Conservation (phyloP, 2,329 filamentous ascomycete species). For the Alternaria hordeiaustralica region DNA sequence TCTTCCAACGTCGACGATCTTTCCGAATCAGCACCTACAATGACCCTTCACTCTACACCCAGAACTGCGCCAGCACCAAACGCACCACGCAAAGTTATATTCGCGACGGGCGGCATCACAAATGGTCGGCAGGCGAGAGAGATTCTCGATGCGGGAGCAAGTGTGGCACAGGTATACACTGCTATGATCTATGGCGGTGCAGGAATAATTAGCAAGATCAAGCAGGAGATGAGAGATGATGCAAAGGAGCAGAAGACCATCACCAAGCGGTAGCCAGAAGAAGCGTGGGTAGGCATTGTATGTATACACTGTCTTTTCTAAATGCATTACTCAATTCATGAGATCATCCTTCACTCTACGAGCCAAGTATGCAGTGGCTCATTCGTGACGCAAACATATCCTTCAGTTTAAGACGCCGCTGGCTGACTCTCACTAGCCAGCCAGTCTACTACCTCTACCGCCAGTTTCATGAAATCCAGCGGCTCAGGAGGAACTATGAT, state of each 20-base stretch:
- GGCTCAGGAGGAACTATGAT: neutral
- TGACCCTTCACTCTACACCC: conserved; percentile 26
- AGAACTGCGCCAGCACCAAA: conserved; percentile 32
- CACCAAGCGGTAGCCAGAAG: conserved; percentile 18
- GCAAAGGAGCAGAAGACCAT: conserved; percentile 30
- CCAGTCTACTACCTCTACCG: neutral
- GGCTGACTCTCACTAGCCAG: neutral
- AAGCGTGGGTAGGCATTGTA: neutral
- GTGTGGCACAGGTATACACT: conserved; percentile 91
- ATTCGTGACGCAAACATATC: neutral
- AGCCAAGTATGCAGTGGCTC: neutral
- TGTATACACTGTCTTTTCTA: neutral
- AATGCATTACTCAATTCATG: neutral
- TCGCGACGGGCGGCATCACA: conserved; percentile 91
- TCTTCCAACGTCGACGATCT: conserved; percentile 41
- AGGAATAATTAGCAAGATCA: conserved; percentile 64
- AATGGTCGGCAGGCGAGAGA: conserved; percentile 83
- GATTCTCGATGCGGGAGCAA: conserved; percentile 86
- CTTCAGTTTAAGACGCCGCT: neutral
- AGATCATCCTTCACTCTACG: neutral
- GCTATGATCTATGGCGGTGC: conserved; percentile 69
- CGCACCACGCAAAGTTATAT: conserved; percentile 74
- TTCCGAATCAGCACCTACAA: conserved; percentile 33
- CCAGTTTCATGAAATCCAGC: neutral
- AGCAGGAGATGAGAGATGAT: conserved; percentile 57